Evolutionary conservation across 768 basidiomycete species (phyloP).

Genomic region (Panellus pusillus): DNA sequence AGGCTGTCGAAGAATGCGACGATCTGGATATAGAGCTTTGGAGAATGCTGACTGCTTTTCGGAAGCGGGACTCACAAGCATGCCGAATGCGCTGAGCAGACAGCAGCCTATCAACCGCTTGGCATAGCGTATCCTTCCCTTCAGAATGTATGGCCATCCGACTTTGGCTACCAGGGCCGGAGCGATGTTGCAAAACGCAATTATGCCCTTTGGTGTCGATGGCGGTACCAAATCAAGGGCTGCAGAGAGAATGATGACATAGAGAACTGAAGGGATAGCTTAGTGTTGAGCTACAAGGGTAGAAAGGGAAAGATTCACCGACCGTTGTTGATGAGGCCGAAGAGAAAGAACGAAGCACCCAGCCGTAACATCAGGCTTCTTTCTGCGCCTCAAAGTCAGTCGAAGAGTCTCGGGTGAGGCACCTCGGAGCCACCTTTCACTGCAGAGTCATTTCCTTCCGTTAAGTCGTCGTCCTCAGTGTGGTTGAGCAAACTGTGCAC

Average conservation of each 20-base stretch:
- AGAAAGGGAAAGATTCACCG: conserved; percentile 2
- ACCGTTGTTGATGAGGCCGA: conserved; percentile 94
- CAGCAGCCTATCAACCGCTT: conserved; percentile 77
- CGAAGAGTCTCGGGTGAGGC: background rate
- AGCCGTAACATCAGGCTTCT: conserved; percentile 38
- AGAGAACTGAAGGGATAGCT: conserved; percentile 59
- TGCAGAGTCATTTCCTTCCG: background rate
- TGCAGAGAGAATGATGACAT: conserved; percentile 95
- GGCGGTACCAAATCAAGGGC: conserved; percentile 93
- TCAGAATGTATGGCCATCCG: conserved; percentile 88
- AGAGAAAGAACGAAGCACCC: conserved; percentile 79
- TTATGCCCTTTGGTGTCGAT: conserved; percentile 90
- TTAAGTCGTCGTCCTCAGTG: conserved; percentile 11
- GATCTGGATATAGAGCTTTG: conserved; percentile 46
- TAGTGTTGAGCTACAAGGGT: background rate
- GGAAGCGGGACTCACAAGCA: conserved; percentile 63
- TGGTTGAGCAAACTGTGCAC: conserved; percentile 15
- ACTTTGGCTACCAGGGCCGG: conserved; percentile 86
- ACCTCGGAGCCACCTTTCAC: background rate
- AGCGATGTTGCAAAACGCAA: conserved; percentile 93
- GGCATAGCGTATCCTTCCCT: conserved; percentile 81
- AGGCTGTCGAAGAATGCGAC: conserved; percentile 73
- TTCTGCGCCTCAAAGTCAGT: conserved; percentile 6
- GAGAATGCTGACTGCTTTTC: background rate
- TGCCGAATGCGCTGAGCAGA: conserved; percentile 72